Percentiles rank a stretch among this genome's conserved stretches.
These are phyloP conservation scores for Colletotrichum endophyticum DNA, from an alignment of 2,329 filamentous ascomycete species.

Conservation along the genomic window DNA sequence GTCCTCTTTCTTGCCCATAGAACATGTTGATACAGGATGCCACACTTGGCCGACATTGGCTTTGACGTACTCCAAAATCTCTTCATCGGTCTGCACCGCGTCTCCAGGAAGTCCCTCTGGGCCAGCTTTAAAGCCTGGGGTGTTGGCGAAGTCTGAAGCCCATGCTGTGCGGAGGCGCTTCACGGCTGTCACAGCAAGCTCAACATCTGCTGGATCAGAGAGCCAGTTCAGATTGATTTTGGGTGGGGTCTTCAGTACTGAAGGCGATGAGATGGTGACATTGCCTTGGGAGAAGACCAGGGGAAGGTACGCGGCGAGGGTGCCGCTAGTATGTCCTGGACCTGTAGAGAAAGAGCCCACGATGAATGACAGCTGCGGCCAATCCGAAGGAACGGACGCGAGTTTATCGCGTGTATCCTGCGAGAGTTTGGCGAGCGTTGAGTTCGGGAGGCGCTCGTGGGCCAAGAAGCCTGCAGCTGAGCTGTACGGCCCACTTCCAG, in stretches of 20 bases:
- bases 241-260: constrained; percentile 36
- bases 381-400: neutral
- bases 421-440: constrained; percentile 1
- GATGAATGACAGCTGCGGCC: constrained; percentile 10
- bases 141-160: constrained; percentile 27
- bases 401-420: neutral
- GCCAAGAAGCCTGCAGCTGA: constrained; percentile 14
- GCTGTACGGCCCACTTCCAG: constrained; percentile 5
- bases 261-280: constrained; percentile 42
- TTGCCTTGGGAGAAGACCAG: constrained; percentile 43
- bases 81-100: constrained; percentile 41
- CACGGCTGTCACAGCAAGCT: constrained; percentile 46
- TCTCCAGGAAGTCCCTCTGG: constrained; percentile 41
- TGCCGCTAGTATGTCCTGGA: constrained; percentile 9
- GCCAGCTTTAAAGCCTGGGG: constrained; percentile 31
- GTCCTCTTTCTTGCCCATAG: constrained; percentile 58
- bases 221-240: constrained; percentile 53
- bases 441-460: constrained; percentile 6
- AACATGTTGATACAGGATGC: constrained; percentile 58
- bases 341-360: constrained; percentile 1
- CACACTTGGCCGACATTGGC: constrained; percentile 49
- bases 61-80: constrained; percentile 41
- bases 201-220: constrained; percentile 42
- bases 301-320: constrained; percentile 39
- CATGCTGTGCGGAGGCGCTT: constrained; percentile 45